These are phyloP conservation scores for Aegilops bicornis DNA, from an alignment of 176 grass and related monocot species.

Conservation along the genomic window DNA sequence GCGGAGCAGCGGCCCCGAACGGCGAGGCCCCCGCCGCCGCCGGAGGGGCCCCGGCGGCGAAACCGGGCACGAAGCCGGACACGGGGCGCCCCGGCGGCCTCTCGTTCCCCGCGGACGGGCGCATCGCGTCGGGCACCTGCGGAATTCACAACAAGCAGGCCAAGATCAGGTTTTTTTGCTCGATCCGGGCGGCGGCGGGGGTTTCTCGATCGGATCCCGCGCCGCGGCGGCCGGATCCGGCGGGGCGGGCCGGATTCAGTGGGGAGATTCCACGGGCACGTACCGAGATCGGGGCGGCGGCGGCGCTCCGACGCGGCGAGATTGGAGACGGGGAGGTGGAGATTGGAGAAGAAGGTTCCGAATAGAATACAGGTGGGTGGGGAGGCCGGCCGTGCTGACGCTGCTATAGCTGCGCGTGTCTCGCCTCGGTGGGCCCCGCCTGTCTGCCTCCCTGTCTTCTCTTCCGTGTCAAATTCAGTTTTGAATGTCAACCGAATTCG, in stretches of 20 bases:
- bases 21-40: constrained; percentile 19
- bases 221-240: constrained; percentile 32
- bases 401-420: neutral
- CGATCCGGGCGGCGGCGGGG: constrained; percentile 26
- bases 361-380: neutral
- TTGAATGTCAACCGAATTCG: neutral
- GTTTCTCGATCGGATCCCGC: constrained; percentile 32
- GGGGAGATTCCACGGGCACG: neutral
- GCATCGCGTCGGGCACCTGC: constrained; percentile 44
- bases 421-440: neutral
- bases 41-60: constrained; percentile 11
- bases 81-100: constrained; percentile 43
- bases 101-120: constrained; percentile 57
- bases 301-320: constrained; percentile 26
- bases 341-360: neutral
- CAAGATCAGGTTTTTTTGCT: constrained; percentile 1
- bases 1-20: constrained; percentile 25
- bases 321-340: constrained; percentile 1
- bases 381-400: neutral
- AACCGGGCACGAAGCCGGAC: constrained; percentile 31
- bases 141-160: neutral
- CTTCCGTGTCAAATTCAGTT: neutral
- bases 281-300: constrained; percentile 31
- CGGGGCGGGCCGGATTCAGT: neutral
- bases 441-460: neutral